These are phyloP conservation scores for Phytophthora tubulina DNA, from an alignment of 352 stramenopile species.

Conservation along the genomic window DNA sequence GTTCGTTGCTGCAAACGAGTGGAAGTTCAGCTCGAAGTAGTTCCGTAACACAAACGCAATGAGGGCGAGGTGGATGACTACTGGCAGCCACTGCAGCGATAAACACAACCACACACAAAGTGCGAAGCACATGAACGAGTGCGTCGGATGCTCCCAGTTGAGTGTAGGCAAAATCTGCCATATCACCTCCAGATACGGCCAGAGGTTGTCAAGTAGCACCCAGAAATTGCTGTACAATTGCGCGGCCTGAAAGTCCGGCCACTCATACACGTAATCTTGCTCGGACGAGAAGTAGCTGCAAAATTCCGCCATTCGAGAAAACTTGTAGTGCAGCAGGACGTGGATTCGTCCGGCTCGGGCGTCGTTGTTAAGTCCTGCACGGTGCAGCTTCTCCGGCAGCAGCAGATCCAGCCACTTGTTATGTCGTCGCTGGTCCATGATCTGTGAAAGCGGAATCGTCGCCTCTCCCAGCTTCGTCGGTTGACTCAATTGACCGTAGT, in stretches of 20 bases:
- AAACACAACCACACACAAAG: slow-evolving; percentile 86
- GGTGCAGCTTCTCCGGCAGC: slow-evolving; percentile 82
- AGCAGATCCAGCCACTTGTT: slow-evolving; percentile 91
- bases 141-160: slow-evolving; percentile 87
- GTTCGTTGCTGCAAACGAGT: slow-evolving; percentile 67
- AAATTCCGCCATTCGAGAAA: slow-evolving; percentile 85
- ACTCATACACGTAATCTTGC: slow-evolving; percentile 80
- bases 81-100: slow-evolving; percentile 83
- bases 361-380: slow-evolving; percentile 85
- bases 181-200: slow-evolving; percentile 86
- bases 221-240: slow-evolving; percentile 91
- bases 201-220: slow-evolving; percentile 85
- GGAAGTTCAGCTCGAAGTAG: slow-evolving; percentile 88
- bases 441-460: slow-evolving; percentile 72
- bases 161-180: slow-evolving; percentile 87
- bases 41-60: slow-evolving; percentile 87
- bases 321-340: slow-evolving; percentile 89
- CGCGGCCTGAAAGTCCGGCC: slow-evolving; percentile 84
- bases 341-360: slow-evolving; percentile 83
- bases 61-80: slow-evolving; percentile 80
- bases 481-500: slow-evolving; percentile 84
- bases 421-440: slow-evolving; percentile 89
- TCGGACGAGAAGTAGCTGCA: slow-evolving; percentile 84
- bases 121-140: slow-evolving; percentile 89
- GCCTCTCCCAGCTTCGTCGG: slow-evolving; percentile 87